These are phyloP conservation scores for Sarocladium kiliense DNA, from an alignment of 2,329 filamentous ascomycete species.

Conservation along the genomic window DNA sequence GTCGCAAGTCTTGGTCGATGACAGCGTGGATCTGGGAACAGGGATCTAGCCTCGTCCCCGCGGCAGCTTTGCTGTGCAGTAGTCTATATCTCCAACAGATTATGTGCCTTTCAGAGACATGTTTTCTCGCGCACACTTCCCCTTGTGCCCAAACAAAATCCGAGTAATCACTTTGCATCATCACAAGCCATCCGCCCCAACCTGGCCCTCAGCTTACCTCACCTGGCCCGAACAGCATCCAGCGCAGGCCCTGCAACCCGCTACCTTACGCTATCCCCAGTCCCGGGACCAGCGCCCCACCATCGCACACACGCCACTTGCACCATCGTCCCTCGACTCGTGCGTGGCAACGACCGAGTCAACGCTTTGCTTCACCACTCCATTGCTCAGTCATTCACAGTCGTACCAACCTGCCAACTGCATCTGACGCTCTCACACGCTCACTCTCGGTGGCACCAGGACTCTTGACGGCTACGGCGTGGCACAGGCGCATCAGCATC, in stretches of 20 bases:
- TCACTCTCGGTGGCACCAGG: neutral
- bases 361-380: neutral
- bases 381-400: neutral
- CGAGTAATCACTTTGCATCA: too few species aligned
- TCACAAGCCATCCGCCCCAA: too few species aligned
- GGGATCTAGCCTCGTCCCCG: neutral
- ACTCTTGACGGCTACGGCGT: neutral
- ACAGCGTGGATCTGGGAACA: neutral
- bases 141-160: too few species aligned
- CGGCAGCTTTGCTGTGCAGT: neutral
- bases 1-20: neutral
- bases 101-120: neutral
- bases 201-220: neutral
- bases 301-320: conserved; percentile 3
- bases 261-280: neutral
- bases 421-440: neutral
- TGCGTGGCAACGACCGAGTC: neutral
- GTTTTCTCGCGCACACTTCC: too few species aligned
- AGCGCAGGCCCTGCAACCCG: neutral
- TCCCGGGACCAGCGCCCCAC: neutral
- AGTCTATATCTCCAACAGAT: neutral
- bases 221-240: neutral
- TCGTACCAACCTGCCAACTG: neutral
- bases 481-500: neutral
- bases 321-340: neutral